These are phyloP conservation scores for Antrodiella citrinella DNA, from an alignment of 768 basidiomycete species.

Conservation along the genomic window DNA sequence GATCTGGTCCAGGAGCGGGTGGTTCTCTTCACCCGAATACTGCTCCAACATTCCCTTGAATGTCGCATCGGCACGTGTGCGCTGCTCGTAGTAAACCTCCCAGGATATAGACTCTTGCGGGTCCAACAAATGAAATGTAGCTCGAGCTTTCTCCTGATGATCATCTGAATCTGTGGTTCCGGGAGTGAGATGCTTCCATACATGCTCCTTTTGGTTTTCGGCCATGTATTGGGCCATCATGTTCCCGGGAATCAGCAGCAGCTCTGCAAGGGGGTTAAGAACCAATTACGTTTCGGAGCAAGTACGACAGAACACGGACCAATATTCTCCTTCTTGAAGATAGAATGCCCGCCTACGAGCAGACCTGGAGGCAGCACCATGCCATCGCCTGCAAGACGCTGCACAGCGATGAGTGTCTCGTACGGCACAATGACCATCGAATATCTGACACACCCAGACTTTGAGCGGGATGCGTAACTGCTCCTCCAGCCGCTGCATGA, in stretches of 20 bases:
- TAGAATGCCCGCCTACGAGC: neutral
- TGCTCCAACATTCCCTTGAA: neutral
- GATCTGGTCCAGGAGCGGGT: conserved; percentile 3
- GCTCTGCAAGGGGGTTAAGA: conserved; percentile 2
- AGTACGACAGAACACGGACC: neutral
- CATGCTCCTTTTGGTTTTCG: neutral
- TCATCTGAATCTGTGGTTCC: neutral
- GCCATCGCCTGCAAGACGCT: conserved; percentile 1
- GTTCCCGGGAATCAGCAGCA: neutral
- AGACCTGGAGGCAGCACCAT: neutral
- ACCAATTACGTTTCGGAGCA: no score
- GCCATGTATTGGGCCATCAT: neutral
- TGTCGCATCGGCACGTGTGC: neutral
- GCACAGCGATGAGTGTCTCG: neutral
- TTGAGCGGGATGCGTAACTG: conserved; percentile 1
- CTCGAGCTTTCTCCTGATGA: neutral
- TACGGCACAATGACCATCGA: no score
- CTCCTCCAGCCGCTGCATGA: conserved; percentile 4
- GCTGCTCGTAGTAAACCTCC: conserved; percentile 1
- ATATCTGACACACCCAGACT: conserved; percentile 2
- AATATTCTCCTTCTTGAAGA: neutral
- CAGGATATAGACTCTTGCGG: neutral
- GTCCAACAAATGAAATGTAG: conserved; percentile 1
- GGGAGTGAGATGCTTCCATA: conserved; percentile 4
- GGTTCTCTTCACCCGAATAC: neutral